Evolutionary conservation across 2,329 filamentous ascomycete genomes (phyloP), one percentile per base, ranked within the genome.

Genomic region (Fusarium tanahbumbuense): DNA sequence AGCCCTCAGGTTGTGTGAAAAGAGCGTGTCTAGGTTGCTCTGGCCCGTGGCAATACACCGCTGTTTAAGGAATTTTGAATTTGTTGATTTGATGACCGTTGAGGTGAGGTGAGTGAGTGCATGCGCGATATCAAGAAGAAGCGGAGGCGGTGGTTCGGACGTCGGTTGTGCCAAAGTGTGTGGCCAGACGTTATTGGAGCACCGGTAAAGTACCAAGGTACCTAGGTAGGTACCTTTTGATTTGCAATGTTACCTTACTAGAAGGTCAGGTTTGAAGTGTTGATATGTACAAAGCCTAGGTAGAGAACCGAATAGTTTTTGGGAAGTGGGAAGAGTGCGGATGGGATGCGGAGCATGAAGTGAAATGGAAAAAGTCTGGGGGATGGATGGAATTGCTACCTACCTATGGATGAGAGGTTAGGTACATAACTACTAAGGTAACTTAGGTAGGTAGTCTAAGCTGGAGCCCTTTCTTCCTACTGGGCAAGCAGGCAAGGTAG

Each of bases 71-170:
- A 37, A 45, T 53, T 58, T 49, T 60, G 56, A 13, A 48, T 71
- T 68, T 71, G 64, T 62, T 44, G 68, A 58, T 45, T 54, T 25
- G 45, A 46, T 42, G 50, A 42, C 53, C 62, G 44, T 56, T 37
- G 42, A 22, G 47, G 42, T 45, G 37, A 58, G 47, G 23, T 27
- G 32, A 18, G 32, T 37, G 32, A 41, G 32, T 34, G 48, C 48
- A 48, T 71, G 72, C 62, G 69, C 68, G 70, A 73, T 66, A 55
- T 64, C 56, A 60, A 63, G 32, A 46, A 60, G 61, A 64, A 58
- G 55, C 45, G 60, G 49, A 60, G 52, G 53, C 54, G 57, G 50
- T 58, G 46, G 32, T 65, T 47, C 53, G 60, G 60, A 59, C 50
- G 59, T 70, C 60, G 64, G 58, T 66, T 60, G 53, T 49, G 40